These are phyloP conservation scores for Zygosaccharomyces pseudobailii DNA, from an alignment of 1,139 yeast genomes.

Conservation along the genomic window DNA sequence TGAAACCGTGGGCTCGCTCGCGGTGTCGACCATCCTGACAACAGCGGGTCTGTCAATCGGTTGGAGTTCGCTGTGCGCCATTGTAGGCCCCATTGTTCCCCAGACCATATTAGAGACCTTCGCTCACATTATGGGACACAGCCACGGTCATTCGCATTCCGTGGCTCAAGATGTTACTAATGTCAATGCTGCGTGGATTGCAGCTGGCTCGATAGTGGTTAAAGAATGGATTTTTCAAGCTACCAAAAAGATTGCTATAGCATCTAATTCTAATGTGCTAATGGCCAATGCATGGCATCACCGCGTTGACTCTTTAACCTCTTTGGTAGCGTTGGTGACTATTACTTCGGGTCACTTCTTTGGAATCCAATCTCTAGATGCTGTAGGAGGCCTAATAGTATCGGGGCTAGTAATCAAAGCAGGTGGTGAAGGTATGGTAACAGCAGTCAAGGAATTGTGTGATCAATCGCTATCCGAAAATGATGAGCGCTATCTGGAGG, in stretches of 20 bases:
- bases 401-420: conserved; percentile 78
- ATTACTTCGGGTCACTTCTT: conserved; percentile 81
- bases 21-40: conserved; percentile 76
- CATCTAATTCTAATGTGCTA: conserved; percentile 78
- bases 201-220: conserved; percentile 76
- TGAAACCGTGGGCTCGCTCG: conserved; percentile 85
- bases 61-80: conserved; percentile 71
- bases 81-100: conserved; percentile 65
- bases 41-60: conserved; percentile 92
- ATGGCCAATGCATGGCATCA: conserved; percentile 99
- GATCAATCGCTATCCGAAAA: conserved; percentile 49
- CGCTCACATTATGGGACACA: conserved; percentile 21
- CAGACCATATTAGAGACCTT: conserved; percentile 46
- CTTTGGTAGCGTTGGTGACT: conserved; percentile 83
- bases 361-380: conserved; percentile 77
- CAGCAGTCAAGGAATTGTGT: conserved; percentile 68
- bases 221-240: conserved; percentile 84
- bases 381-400: conserved; percentile 85
- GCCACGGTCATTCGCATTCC: conserved; percentile 43
- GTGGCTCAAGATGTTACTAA: conserved; percentile 51
- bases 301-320: conserved; percentile 90
- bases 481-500: conserved; percentile 40
- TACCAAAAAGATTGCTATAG: conserved; percentile 72
- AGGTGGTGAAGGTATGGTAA: conserved; percentile 68
- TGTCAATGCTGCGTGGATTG: conserved; percentile 94